Evolutionary conservation across 2,329 filamentous ascomycete species (phyloP).

Genomic region (Bertia moriformis): DNA sequence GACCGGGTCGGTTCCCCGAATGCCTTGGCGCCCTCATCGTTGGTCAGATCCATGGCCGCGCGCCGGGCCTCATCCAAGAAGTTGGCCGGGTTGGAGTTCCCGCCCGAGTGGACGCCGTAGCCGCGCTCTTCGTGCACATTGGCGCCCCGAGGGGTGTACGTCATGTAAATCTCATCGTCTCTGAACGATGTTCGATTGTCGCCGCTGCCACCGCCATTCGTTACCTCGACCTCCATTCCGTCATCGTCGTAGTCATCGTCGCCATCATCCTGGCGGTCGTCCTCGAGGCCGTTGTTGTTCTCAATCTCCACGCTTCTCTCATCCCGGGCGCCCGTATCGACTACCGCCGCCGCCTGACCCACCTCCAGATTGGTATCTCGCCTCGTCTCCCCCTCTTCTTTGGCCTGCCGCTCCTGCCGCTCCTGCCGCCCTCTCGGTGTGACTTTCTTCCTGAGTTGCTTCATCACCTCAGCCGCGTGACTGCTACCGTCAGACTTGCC

Average conservation of each 20-base stretch:
- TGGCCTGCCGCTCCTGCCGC: conserved; percentile 18
- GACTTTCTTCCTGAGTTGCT: conserved; percentile 22
- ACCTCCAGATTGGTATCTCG: no score
- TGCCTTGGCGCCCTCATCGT: conserved; percentile 68
- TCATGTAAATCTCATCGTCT: conserved; percentile 89
- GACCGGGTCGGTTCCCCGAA: conserved; percentile 60
- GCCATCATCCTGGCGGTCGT: conserved; percentile 14
- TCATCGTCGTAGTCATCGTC: conserved; percentile 26
- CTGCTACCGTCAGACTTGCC: conserved; percentile 39
- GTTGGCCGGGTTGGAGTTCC: conserved; percentile 45
- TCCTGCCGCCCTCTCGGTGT: conserved; percentile 35
- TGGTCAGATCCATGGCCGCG: conserved; percentile 81
- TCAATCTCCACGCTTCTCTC: no score
- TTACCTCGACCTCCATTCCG: conserved; percentile 58
- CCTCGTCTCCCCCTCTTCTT: no score
- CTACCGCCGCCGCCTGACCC: conserved; percentile 3
- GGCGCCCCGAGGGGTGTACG: conserved; percentile 69
- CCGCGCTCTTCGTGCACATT: conserved; percentile 79
- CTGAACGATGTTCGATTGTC: conserved; percentile 48
- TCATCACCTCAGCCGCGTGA: conserved; percentile 65
- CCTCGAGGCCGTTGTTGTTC: conserved; percentile 9
- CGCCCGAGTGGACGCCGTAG: conserved; percentile 81
- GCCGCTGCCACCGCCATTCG: conserved; percentile 35
- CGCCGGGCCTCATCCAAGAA: conserved; percentile 80
- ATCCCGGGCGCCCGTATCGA: conserved; percentile 3